These are phyloP conservation scores for Cytospora schulzeri DNA, from an alignment of 2,329 filamentous ascomycete genomes.

Conservation along the genomic window DNA sequence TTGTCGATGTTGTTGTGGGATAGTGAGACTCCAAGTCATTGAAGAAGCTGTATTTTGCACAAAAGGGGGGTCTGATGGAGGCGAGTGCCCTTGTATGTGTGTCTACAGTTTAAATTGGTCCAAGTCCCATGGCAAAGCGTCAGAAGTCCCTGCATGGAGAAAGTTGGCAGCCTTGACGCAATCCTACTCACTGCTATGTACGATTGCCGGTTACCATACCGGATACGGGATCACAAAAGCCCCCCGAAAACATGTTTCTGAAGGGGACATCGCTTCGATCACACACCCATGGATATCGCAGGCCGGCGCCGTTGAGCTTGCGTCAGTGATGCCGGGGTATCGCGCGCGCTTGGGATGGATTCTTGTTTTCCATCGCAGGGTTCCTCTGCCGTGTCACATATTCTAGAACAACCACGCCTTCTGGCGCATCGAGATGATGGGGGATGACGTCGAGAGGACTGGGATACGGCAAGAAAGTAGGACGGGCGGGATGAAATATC, in stretches of 20 bases:
- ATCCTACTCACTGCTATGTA: slow-evolving; percentile 9
- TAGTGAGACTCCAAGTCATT: neutral
- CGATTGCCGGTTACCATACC: neutral
- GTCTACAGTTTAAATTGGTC: slow-evolving; percentile 25
- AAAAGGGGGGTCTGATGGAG: slow-evolving; percentile 1
- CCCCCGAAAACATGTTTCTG: slow-evolving; percentile 18
- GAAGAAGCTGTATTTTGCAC: slow-evolving; percentile 11
- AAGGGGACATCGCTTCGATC: slow-evolving; percentile 12
- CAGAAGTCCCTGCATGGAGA: slow-evolving; percentile 23
- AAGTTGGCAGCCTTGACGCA: slow-evolving; percentile 30
- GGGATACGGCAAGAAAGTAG: neutral
- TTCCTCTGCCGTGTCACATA: slow-evolving; percentile 6
- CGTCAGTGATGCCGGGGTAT: slow-evolving; percentile 21
- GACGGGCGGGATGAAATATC: neutral
- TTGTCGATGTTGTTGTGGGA: neutral
- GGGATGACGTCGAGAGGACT: slow-evolving; percentile 26
- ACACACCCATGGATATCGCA: slow-evolving; percentile 7
- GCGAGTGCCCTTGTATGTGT: slow-evolving; percentile 21
- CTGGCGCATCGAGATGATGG: slow-evolving; percentile 12
- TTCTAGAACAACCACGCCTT: neutral
- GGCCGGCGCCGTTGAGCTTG: slow-evolving; percentile 12
- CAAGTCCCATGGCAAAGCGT: neutral
- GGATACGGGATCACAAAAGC: neutral
- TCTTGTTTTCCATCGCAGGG: slow-evolving; percentile 24
- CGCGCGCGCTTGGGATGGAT: slow-evolving; percentile 16